Evolutionary conservation across 345 rosid species (phyloP), one percentile per base, ranked within the genome.

Genomic region (Cardamine occulta): DNA sequence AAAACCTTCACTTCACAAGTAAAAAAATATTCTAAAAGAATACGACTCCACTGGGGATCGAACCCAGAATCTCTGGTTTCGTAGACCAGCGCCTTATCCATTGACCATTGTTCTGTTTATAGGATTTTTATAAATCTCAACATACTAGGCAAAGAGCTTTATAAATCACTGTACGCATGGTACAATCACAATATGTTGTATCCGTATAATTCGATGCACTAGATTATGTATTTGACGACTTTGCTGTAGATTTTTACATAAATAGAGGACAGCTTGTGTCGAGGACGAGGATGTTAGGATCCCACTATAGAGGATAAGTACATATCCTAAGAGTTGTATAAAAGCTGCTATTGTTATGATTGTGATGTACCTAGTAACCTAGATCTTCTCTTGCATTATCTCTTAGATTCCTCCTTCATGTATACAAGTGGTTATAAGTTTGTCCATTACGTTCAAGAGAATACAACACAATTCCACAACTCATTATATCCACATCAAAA

Each of bases 21-120:
- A 19, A 19, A 19, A 19, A 19, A 24, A 19, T 19, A 28, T 5
- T 28, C 4, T 28, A 28, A 28, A 28, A 2, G 31, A 28, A 28
- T 28, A 6, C 34, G 34, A 45, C 89, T 86, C 84, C 85, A 77
- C 88, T 88, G 93, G 91, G 84, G 87, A 86, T 91, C 91, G 88
- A 88, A 89, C 91, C 93, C 87, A 84, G 91, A 91, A 58, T 84
- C 91, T 89, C 90, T 84, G 89, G 89, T 87, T 89, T 78, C 90
- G 96, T 88, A 81, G 93, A 88, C 96, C 89, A 89, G 97, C 87
- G 89, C 94, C 94, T 89, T 88, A 83, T 93, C 94, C 98, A 87
- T 88, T 89, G 87, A 86, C 88, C 91, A 84, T 66, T 3, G 5
- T 4, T 11, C 2, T 3, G 48, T 42, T 13, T 2, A 42, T 4